Evolutionary conservation across 2,329 filamentous ascomycete genomes (phyloP), one percentile per base, ranked within the genome.

Genomic region (Nemania sp.): DNA sequence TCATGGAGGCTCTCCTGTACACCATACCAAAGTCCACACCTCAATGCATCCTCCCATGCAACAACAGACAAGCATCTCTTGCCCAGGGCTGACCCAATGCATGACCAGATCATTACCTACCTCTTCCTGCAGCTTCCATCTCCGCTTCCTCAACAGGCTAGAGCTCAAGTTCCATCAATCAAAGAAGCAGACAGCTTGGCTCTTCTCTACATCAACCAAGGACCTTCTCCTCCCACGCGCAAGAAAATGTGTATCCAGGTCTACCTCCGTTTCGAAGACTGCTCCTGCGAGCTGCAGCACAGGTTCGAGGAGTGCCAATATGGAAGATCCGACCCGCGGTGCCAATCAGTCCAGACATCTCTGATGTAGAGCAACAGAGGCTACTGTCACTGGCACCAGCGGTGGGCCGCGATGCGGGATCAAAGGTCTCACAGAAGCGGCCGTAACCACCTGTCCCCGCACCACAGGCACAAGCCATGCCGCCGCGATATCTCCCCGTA

Each of bases 201-300:
- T 3, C 13, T 1, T 13, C 17, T 6, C 25, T 7, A n/a, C 5
- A 34, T 20, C 12, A 15, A 6, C 9, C 12, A 21, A 37, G 9
- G 17, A 3, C 4, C 7, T 7, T 29, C 25, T 29, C 25, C 25
- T 7, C 25, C 25, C 25, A 29, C 3, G 21, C 2, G n/a, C 7
- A 2, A 51, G 13, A 40, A 7, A 52, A 54, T 9, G 70, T 71
- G 69, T 71, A 68, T 32, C 58, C 68, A 67, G 37, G 48, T 55
- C 13, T 71, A 69, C 55, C 54, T 63, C 11, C 42, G 62, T 20
- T 71, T 67, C 52, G 37, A 25, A 6, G 35, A 53, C 46, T 71
- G 69, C 52, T 64, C 67, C 13, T 71, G 69, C 55, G 50, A 71
- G n/a, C 65, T 68, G 34, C 57, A 61, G 35, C 59, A 65, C 55